Evolutionary conservation across 768 basidiomycete species (phyloP).

Genomic region (Rhizopogon vesiculosus): DNA sequence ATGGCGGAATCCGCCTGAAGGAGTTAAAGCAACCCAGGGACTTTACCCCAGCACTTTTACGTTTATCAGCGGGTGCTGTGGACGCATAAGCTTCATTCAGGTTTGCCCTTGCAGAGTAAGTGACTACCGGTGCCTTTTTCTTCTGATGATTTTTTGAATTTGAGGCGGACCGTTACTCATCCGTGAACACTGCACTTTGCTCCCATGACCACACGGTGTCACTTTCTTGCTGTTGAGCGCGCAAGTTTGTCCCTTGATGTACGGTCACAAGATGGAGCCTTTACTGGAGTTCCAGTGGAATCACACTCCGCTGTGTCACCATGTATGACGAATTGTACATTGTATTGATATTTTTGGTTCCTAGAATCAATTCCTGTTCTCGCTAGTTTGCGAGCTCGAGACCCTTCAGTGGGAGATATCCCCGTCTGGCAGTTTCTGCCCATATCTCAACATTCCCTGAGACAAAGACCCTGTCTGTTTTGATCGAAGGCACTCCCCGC

Average conservation of each 20-base stretch:
- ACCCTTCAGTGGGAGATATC: slow-evolving; percentile 46
- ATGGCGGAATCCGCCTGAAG: slow-evolving; percentile 38
- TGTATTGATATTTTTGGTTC: slow-evolving; percentile 18
- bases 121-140: slow-evolving; percentile 10
- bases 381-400: slow-evolving; percentile 54
- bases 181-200: slow-evolving; percentile 9
- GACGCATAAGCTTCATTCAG: slow-evolving; percentile 60
- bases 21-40: slow-evolving; percentile 39
- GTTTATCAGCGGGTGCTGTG: slow-evolving; percentile 55
- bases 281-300: slow-evolving; percentile 1
- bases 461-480: slow-evolving; percentile 9
- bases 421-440: slow-evolving; percentile 13
- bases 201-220: slow-evolving; percentile 4
- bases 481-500: slow-evolving; percentile 9
- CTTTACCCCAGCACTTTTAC: slow-evolving; percentile 51
- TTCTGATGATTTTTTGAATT: neutral
- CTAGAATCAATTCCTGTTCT: slow-evolving; percentile 59
- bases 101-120: slow-evolving; percentile 59
- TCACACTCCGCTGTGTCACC: neutral
- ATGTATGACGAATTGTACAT: neutral
- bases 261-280: slow-evolving; percentile 3
- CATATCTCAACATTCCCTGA: slow-evolving; percentile 16
- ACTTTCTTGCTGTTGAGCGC: neutral
- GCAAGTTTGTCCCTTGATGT: neutral
- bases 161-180: slow-evolving; percentile 8